phyloP scores from a whole-genome alignment of 2,329 filamentous ascomycete genomes.

The Penicillium sp. region DNA sequence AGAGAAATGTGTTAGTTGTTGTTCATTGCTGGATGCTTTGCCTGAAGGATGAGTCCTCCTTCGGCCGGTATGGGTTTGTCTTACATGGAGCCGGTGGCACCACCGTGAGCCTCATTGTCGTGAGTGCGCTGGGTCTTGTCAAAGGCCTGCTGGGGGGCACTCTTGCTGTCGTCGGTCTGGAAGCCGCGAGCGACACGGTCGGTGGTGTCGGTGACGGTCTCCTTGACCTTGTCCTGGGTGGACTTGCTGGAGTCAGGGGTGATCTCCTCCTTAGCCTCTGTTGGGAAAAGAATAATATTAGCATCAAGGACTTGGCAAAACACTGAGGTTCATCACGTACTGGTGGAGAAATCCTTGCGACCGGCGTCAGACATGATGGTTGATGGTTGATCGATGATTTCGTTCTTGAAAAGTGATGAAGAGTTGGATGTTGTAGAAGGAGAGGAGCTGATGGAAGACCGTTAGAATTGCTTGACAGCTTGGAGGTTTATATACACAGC shows the following conservation, averaged over 20 bases:
- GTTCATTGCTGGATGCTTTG: not conserved
- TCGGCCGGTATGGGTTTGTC: conserved; percentile 9
- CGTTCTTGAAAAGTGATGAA: conserved; percentile 17
- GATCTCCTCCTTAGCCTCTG: conserved; percentile 62
- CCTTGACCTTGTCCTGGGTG: conserved; percentile 64
- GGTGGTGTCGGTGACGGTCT: conserved; percentile 60
- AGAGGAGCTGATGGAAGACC: conserved; percentile 4
- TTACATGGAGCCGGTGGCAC: conserved; percentile 49
- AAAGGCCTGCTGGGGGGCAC: conserved; percentile 56
- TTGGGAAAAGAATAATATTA: conserved; percentile 31
- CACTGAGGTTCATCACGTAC: conserved; percentile 37
- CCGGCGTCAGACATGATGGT: conserved; percentile 63
- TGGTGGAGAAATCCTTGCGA: conserved; percentile 66
- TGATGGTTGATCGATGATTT: conserved; percentile 41
- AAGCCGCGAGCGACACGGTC: conserved; percentile 61
- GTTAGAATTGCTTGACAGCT: not conserved
- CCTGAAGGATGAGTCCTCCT: not conserved
- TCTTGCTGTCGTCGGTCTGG: conserved; percentile 63
- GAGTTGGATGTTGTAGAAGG: not conserved
- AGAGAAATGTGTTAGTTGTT: not conserved
- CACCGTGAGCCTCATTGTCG: conserved; percentile 50
- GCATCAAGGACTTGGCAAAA: not conserved
- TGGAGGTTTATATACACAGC: conserved; percentile 36
- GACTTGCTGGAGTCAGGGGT: conserved; percentile 67
- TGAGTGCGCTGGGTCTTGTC: conserved; percentile 58